Conservation (phyloP, 2,329 filamentous ascomycete genomes). For the Colletotrichum godetiae region DNA sequence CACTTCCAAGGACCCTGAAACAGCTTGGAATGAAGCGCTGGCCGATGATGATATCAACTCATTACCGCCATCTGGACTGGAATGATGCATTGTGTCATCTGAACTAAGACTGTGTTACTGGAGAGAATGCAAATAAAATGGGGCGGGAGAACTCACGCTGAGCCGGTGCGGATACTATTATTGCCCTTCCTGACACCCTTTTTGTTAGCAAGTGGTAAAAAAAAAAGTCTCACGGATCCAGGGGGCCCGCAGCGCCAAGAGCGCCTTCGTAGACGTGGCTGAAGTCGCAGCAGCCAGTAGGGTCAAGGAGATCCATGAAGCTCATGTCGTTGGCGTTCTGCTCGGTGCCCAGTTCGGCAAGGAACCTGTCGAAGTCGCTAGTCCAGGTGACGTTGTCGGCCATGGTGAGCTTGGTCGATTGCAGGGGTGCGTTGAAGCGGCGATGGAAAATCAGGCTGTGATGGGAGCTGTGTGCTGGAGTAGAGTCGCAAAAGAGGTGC, state of each 20-base stretch:
- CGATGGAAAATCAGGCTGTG: constrained; percentile 19
- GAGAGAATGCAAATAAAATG: no score
- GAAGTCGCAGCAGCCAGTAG: constrained; percentile 34
- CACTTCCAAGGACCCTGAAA: no score
- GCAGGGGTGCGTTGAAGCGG: constrained; percentile 37
- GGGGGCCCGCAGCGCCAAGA: constrained; percentile 32
- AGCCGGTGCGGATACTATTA: no score
- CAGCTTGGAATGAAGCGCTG: no score
- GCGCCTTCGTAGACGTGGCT: background rate
- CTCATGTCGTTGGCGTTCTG: constrained; percentile 20
- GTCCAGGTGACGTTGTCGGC: constrained; percentile 38
- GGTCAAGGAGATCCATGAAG: constrained; percentile 15
- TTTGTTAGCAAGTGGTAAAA: constrained; percentile 38
- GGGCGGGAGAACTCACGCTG: no score
- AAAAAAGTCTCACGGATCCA: constrained; percentile 44
- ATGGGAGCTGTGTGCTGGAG: background rate
- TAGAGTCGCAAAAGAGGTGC: background rate
- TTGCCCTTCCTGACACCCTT: no score
- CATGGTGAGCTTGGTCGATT: constrained; percentile 37
- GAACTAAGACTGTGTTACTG: no score
- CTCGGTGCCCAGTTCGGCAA: constrained; percentile 10
- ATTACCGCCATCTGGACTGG: no score
- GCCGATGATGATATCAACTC: no score
- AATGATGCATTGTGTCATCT: no score
- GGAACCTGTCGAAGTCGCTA: constrained; percentile 28